phyloP scores from a whole-genome alignment of 495 filamentous ascomycete genomes.

The Aspergillus carlsbadensis region DNA sequence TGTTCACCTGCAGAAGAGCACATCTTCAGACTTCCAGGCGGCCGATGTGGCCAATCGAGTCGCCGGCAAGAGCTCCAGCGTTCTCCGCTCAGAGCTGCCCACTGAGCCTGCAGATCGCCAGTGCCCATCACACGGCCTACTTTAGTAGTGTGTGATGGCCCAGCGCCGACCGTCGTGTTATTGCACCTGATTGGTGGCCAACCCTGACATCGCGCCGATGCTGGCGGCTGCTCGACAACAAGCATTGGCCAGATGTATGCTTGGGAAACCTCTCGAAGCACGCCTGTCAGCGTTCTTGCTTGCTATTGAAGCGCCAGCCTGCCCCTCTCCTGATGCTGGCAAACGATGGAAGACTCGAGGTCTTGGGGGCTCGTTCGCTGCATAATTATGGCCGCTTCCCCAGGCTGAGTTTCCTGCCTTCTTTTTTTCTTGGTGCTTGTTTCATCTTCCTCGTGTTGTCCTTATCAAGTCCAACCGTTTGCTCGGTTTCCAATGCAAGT shows the following conservation, averaged over 20 bases:
- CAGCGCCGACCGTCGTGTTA: conserved; percentile 20
- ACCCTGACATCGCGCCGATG: conserved; percentile 21
- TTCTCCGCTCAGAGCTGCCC: neutral
- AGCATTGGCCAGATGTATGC: conserved; percentile 46
- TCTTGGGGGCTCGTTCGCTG: conserved; percentile 8
- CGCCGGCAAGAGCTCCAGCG: neutral
- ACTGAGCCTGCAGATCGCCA: conserved; percentile 34
- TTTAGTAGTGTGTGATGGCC: conserved; percentile 44
- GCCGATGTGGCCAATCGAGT: neutral
- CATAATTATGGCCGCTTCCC: conserved; percentile 18
- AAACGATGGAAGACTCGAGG: conserved; percentile 21
- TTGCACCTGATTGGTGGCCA: conserved; percentile 36
- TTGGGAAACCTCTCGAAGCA: conserved; percentile 28
- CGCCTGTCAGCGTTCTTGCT: conserved; percentile 24
- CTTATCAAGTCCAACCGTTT: conserved; percentile 19
- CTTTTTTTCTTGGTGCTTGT: conserved; percentile 12
- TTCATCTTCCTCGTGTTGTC: conserved; percentile 16
- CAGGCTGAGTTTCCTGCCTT: conserved; percentile 15
- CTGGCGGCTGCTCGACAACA: conserved; percentile 40
- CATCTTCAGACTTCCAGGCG: neutral
- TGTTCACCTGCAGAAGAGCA: neutral
- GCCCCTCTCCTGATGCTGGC: conserved; percentile 32
- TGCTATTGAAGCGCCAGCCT: conserved; percentile 21
- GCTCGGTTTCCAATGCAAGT: conserved; percentile 26
- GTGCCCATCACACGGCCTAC: conserved; percentile 36